A percentile compares a stretch with the other conserved stretches of the same genome.
These are phyloP conservation scores for Yamagishiella unicocca DNA, from an alignment of 139 green algal species.

Conservation along the genomic window DNA sequence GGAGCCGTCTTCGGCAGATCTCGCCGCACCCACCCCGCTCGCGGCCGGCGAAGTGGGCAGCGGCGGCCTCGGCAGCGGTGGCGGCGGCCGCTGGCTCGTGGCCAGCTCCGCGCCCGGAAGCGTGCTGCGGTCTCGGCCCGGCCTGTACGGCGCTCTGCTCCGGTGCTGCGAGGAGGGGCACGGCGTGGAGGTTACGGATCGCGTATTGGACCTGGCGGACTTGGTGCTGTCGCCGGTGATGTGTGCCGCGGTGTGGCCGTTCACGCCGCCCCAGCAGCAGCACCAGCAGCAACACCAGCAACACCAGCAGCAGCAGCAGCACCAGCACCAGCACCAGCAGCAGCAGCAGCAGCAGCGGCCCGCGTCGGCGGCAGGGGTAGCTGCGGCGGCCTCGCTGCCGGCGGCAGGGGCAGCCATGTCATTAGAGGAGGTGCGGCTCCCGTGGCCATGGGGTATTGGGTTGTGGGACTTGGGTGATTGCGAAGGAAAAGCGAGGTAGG, in stretches of 20 bases:
- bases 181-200: neutral
- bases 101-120: neutral
- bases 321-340: too few relatives aligned
- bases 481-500: too few relatives aligned
- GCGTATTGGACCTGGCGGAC: conserved; percentile 14
- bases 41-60: neutral
- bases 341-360: too few relatives aligned
- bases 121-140: conserved; percentile 8
- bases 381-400: neutral
- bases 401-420: neutral
- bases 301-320: too few relatives aligned
- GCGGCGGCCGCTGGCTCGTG: neutral
- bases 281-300: too few relatives aligned
- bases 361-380: neutral
- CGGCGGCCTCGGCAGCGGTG: neutral
- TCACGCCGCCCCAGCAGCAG: neutral
- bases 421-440: neutral
- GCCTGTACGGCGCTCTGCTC: conserved; percentile 4
- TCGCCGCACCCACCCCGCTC: too few relatives aligned
- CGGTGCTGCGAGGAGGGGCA: neutral
- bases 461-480: too few relatives aligned
- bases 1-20: too few relatives aligned
- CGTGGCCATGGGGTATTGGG: too few relatives aligned
- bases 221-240: neutral
- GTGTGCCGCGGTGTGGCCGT: conserved; percentile 30